Percentiles rank a stretch among this genome's conserved stretches.
Conservation (phyloP, 1,284 basidiomycete genomes). For the Tilletia setariae region DNA sequence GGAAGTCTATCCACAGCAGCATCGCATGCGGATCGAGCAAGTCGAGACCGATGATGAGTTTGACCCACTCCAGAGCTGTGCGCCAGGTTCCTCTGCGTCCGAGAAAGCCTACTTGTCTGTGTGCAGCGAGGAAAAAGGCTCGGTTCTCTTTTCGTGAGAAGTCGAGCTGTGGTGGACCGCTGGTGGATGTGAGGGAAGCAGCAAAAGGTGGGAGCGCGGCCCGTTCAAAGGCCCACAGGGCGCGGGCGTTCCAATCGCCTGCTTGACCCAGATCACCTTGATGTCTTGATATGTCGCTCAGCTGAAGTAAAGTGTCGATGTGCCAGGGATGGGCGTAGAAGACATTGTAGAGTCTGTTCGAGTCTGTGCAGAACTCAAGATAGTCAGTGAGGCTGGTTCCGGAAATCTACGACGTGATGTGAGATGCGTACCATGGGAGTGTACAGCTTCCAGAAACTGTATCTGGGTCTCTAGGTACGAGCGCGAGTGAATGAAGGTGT, state of each 20-base stretch:
- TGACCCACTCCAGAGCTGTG: conserved; percentile 51
- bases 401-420: neutral
- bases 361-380: conserved; percentile 24
- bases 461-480: conserved; percentile 49
- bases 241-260: conserved; percentile 48
- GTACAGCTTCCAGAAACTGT: conserved; percentile 50
- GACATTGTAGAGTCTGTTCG: conserved; percentile 42
- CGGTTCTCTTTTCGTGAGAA: conserved; percentile 49
- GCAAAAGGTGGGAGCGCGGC: conserved; percentile 40
- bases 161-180: conserved; percentile 43
- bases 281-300: conserved; percentile 47
- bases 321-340: conserved; percentile 51
- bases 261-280: conserved; percentile 53
- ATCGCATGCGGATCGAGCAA: conserved; percentile 46
- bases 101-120: conserved; percentile 46
- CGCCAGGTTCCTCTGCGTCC: conserved; percentile 50
- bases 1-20: conserved; percentile 52
- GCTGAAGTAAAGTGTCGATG: conserved; percentile 49
- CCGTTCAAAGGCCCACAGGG: conserved; percentile 49
- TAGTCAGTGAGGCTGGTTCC: neutral
- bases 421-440: conserved; percentile 21
- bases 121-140: conserved; percentile 48
- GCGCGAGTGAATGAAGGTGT: conserved; percentile 42
- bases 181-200: conserved; percentile 37
- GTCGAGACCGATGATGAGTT: conserved; percentile 42